These are phyloP conservation scores for Trypanosoma melophagium DNA, from an alignment of 208 protist genomes.

Conservation along the genomic window DNA sequence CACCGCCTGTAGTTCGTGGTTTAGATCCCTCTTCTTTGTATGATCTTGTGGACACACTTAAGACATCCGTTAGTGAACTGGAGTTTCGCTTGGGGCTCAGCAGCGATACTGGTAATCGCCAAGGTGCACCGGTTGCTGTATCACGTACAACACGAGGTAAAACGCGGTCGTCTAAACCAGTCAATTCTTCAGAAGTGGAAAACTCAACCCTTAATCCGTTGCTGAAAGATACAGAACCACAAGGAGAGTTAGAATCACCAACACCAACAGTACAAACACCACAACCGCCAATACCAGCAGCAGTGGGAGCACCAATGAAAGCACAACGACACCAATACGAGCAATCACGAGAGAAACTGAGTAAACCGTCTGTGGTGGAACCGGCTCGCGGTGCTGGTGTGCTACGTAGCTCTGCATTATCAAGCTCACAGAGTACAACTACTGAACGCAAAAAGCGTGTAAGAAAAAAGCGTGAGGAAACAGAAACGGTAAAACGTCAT, in stretches of 20 bases:
- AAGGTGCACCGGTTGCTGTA: background rate
- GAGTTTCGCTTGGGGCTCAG: slow-evolving; percentile 14
- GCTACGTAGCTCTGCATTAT: background rate
- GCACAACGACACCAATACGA: background rate
- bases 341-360: background rate
- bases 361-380: background rate
- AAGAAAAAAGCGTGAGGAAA: slow-evolving; percentile 2
- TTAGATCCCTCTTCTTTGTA: slow-evolving; percentile 13
- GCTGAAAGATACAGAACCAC: background rate
- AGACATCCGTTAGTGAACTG: slow-evolving; percentile 15
- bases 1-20: background rate
- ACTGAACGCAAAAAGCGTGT: slow-evolving; percentile 18
- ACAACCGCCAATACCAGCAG: too few species aligned
- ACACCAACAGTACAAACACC: background rate
- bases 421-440: slow-evolving; percentile 5
- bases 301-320: background rate
- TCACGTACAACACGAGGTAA: slow-evolving; percentile 1
- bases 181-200: background rate
- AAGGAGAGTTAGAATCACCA: background rate
- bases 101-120: background rate
- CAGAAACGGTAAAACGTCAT: slow-evolving; percentile 6
- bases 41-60: slow-evolving; percentile 17
- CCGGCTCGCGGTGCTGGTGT: slow-evolving; percentile 15
- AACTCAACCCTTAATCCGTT: background rate
- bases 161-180: background rate